Base-by-base conservation (phyloP, 306 rosid species). In the Vicia faba region DNA sequence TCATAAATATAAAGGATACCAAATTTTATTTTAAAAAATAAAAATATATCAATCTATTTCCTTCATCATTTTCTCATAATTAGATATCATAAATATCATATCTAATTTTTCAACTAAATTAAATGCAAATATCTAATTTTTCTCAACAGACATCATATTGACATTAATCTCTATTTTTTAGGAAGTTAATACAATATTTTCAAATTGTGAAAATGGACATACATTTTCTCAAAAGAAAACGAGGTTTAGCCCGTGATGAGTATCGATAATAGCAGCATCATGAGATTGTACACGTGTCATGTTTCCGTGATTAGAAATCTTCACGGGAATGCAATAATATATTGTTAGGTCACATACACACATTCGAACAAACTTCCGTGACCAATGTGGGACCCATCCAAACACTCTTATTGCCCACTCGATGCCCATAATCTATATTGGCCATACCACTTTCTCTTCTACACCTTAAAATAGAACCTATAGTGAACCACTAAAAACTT, bases 331-430 rank as follows among this genome's bases (percentile, higher is more conserved):
- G 29, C 38, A 38, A 57, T 44, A 51, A 56, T 38, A 41, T n/a
- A 20, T 51, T 19, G n/a, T 12, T 15, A 31, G 55, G 61, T 61
- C 55, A 51, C 16, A 40, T 36, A 40, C 13, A 65, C 55, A 39
- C 14, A 2, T 56, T 36, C 39, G 9, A 59, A 76, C 72, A 64
- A 77, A 18, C n/a, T 71, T 77, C 78, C 78, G 82, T 78, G 82
- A 78, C 70, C 70, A 11, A 41, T 60, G 74, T 78, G 78, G 78
- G 82, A 57, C 78, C 78, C 77, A 18, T 28, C 51, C 36, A 57
- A 46, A 71, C 4, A 36, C 23, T 70, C 55, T 8, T 55, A 26
- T 25, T 55, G 2, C 5, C 38, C 61, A 43, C 12, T 58, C 68
- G 20, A 39, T 28, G 5, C 20, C 74, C 28, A 70, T 13, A 13